phyloP scores from a whole-genome alignment of 331 rosid species.

The Acacia concinna region DNA sequence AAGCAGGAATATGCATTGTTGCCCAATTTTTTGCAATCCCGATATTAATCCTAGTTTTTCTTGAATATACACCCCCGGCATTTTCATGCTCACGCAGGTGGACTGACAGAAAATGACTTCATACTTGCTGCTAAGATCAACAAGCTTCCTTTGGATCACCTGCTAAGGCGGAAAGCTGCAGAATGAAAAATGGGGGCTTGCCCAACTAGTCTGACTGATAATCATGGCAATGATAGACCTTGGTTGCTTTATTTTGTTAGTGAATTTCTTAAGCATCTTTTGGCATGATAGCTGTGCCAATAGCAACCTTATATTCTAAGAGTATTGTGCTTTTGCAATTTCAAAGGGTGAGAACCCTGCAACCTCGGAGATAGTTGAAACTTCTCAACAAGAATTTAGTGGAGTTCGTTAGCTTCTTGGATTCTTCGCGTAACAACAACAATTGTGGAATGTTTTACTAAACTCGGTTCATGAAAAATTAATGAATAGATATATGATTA shows the following conservation, averaged over 20 bases:
- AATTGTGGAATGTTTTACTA: background rate
- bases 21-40: background rate
- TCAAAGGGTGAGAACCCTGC: background rate
- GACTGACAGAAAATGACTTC: conserved; percentile 89
- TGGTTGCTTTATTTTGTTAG: background rate
- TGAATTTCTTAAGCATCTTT: background rate
- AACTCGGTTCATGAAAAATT: background rate
- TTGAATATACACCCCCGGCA: background rate
- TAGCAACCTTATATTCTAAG: background rate
- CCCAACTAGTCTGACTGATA: background rate
- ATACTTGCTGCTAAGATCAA: conserved; percentile 86
- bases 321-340: background rate
- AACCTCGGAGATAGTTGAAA: background rate
- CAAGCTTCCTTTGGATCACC: conserved; percentile 47
- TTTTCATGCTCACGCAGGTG: conserved; percentile 55
- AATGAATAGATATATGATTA: background rate
- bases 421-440: background rate
- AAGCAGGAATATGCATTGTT: background rate
- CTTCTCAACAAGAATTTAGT: background rate
- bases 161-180: conserved; percentile 54
- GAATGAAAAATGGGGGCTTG: conserved; percentile 18
- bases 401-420: background rate
- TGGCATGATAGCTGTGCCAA: background rate
- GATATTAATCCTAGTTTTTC: conserved; percentile 5
- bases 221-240: background rate